Percentiles rank a stretch among this genome's conserved stretches.
Conservation (phyloP, 164 flowering plant genomes). For the Pachysandra terminalis region DNA sequence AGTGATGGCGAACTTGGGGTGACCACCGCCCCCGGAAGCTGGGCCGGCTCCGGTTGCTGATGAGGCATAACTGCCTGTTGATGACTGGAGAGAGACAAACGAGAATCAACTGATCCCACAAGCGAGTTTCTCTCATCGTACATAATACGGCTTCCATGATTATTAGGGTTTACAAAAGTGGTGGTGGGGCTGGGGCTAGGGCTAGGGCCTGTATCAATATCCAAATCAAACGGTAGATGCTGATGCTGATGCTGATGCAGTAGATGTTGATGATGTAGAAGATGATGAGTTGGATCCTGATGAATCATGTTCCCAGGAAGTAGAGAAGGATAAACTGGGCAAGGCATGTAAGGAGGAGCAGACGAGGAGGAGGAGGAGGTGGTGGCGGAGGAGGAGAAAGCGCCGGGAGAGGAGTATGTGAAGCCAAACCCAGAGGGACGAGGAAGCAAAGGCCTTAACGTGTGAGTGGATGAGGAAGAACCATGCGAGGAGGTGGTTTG, state of each 20-base stretch:
- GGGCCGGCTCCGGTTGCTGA: slow-evolving; percentile 7
- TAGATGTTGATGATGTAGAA: no score
- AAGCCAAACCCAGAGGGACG: slow-evolving; percentile 45
- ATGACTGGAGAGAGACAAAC: slow-evolving; percentile 32
- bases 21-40: slow-evolving; percentile 20
- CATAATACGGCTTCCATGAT: not conserved
- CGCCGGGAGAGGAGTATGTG: slow-evolving; percentile 10
- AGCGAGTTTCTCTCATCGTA: slow-evolving; percentile 39
- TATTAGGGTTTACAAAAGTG: slow-evolving; percentile 14
- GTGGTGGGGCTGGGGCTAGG: no score
- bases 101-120: slow-evolving; percentile 41
- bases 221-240: slow-evolving; percentile 2
- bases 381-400: no score
- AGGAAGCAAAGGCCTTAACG: slow-evolving; percentile 65
- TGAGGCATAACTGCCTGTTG: not conserved
- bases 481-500: slow-evolving; percentile 22
- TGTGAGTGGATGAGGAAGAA: slow-evolving; percentile 40
- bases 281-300: slow-evolving; percentile 3
- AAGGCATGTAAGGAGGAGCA: slow-evolving; percentile 1
- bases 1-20: slow-evolving; percentile 31
- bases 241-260: slow-evolving; percentile 13
- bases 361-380: not conserved
- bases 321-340: slow-evolving; percentile 12
- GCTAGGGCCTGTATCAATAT: slow-evolving; percentile 8
- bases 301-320: slow-evolving; percentile 19